Evolutionary conservation across 352 stramenopile species (phyloP).

Genomic region (Pythium rhizo-oryzae): DNA sequence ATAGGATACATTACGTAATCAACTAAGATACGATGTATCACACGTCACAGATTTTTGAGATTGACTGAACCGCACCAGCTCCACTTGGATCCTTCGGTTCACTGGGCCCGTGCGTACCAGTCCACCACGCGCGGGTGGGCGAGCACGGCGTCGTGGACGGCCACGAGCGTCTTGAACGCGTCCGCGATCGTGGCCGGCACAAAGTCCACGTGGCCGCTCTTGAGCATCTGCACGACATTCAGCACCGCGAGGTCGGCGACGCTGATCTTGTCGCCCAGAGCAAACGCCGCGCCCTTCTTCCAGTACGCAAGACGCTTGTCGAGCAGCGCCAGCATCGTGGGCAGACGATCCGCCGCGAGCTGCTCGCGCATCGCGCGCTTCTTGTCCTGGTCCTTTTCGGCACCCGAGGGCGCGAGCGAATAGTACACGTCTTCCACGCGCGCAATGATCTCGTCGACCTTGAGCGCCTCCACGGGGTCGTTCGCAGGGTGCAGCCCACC

Average conservation of each 20-base stretch:
- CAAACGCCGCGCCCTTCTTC: conserved; percentile 23
- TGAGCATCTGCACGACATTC: conserved; percentile 42
- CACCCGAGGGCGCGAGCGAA: not conserved
- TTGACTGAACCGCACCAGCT: too few relatives aligned
- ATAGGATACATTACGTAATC: not conserved
- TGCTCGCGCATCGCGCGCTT: conserved; percentile 40
- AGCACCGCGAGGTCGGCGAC: conserved; percentile 58
- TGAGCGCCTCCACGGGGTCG: not conserved
- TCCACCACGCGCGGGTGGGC: conserved; percentile 46
- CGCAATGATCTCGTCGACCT: conserved; percentile 25
- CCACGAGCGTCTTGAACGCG: conserved; percentile 35
- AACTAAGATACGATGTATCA: not conserved
- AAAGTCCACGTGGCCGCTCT: conserved; percentile 31
- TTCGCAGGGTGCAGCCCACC: conserved; percentile 30
- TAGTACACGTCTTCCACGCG: conserved; percentile 9
- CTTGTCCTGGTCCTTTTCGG: conserved; percentile 33
- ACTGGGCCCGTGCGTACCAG: conserved; percentile 34
- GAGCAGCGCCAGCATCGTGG: conserved; percentile 40
- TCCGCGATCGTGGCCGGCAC: conserved; percentile 34
- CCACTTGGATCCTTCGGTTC: too few relatives aligned
- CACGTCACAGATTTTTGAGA: not conserved
- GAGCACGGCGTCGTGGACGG: conserved; percentile 36
- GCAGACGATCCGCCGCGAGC: conserved; percentile 28
- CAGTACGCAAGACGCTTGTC: conserved; percentile 41
- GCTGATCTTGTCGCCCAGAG: conserved; percentile 39